Conservation (phyloP, 192 early-diverging fungal genomes). For the Gonapodya sp. region DNA sequence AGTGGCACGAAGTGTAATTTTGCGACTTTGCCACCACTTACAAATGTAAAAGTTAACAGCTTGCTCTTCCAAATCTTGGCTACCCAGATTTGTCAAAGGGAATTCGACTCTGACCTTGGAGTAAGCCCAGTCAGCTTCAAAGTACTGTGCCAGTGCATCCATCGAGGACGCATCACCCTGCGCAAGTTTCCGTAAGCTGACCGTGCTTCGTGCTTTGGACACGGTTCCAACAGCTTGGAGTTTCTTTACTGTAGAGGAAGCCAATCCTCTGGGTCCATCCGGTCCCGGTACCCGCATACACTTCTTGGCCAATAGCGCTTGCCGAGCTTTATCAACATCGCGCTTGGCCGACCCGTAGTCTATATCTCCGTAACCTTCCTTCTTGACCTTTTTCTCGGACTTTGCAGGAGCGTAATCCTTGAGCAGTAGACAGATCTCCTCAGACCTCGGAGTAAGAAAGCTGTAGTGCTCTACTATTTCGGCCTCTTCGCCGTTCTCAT, state of each 20-base stretch:
- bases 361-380: background rate
- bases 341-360: background rate
- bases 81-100: background rate
- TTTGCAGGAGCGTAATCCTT: background rate
- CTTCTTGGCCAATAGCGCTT: background rate
- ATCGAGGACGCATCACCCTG: background rate
- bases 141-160: background rate
- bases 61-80: background rate
- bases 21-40: background rate
- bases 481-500: background rate
- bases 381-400: background rate
- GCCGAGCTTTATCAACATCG: background rate
- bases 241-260: background rate
- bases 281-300: background rate
- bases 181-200: background rate
- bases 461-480: background rate
- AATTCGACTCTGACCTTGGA: background rate
- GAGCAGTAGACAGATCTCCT: background rate
- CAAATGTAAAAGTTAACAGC: background rate
- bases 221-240: background rate
- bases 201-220: background rate
- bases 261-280: background rate
- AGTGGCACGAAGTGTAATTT: background rate
- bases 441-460: background rate
- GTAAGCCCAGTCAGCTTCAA: background rate